Conservation (phyloP, 139 green algal species). For the Chlorella ohadii region DNA sequence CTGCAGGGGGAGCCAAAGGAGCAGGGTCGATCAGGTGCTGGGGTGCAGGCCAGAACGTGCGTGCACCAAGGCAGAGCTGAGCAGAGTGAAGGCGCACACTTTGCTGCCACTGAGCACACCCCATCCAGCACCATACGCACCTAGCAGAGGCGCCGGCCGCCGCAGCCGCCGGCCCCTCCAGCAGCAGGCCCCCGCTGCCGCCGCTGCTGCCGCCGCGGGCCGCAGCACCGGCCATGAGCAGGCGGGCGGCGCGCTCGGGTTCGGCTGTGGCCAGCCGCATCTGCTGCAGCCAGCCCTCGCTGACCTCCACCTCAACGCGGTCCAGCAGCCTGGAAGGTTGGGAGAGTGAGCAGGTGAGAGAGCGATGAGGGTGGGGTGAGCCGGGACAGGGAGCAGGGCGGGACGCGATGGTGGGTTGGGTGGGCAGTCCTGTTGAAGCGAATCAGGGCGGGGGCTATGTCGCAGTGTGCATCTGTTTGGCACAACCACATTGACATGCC, state of each 20-base stretch:
- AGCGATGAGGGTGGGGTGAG: no score
- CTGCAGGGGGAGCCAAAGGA: background rate
- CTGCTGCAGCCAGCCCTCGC: constrained; percentile 39
- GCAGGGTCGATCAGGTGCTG: background rate
- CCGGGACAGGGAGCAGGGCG: no score
- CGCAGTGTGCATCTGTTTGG: no score
- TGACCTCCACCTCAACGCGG: constrained; percentile 36
- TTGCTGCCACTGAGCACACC: background rate
- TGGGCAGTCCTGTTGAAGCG: no score
- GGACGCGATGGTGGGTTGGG: no score
- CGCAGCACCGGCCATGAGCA: constrained; percentile 23
- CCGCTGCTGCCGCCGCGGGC: background rate
- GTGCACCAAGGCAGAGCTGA: no score
- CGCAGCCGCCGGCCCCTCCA: background rate
- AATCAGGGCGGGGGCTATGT: no score
- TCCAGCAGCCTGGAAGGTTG: constrained; percentile 22
- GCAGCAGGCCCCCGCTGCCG: background rate
- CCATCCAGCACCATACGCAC: background rate
- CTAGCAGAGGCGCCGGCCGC: background rate
- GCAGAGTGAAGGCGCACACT: no score
- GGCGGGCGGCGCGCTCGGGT: constrained; percentile 18
- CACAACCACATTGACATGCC: no score
- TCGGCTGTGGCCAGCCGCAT: constrained; percentile 29
- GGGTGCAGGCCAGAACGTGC: no score
- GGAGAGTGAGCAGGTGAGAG: background rate